Conservation (phyloP, 2,329 filamentous ascomycete genomes). For the Paecilomyces variotii region DNA sequence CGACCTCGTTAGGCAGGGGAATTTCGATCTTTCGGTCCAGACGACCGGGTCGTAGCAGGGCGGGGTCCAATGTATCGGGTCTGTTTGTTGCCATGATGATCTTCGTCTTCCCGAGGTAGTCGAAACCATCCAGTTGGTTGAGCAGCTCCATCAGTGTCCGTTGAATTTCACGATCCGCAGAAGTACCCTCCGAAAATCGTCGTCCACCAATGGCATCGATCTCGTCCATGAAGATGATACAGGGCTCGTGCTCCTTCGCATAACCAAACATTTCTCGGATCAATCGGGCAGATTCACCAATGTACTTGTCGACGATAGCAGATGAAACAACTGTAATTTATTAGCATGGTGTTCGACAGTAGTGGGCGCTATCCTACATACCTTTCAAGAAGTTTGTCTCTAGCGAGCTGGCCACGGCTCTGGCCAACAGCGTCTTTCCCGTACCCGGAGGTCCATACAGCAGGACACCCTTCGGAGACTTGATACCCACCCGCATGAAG, state of each 20-base stretch:
- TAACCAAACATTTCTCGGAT: slow-evolving; percentile 99
- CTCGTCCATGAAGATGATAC: slow-evolving; percentile 99
- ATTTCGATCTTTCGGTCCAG: slow-evolving; percentile 94
- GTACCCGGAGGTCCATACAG: slow-evolving; percentile 95
- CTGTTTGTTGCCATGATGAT: slow-evolving; percentile 99
- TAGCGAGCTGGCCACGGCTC: slow-evolving; percentile 89
- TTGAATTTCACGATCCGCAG: slow-evolving; percentile 95
- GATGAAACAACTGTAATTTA: slow-evolving; percentile 74
- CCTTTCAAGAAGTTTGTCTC: slow-evolving; percentile 99
- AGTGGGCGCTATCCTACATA: slow-evolving; percentile 32
- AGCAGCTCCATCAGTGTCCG: slow-evolving; percentile 97
- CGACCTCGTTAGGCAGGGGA: slow-evolving; percentile 91
- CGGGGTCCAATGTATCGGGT: slow-evolving; percentile 90
- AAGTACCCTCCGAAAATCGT: slow-evolving; percentile 94
- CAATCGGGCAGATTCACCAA: slow-evolving; percentile 91
- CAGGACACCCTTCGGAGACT: slow-evolving; percentile 94
- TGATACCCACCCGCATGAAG: slow-evolving; percentile 94
- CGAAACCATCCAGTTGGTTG: slow-evolving; percentile 97
- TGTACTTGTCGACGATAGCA: slow-evolving; percentile 99
- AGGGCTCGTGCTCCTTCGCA: slow-evolving; percentile 97
- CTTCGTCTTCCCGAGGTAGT: slow-evolving; percentile 98
- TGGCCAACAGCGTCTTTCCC: slow-evolving; percentile 87
- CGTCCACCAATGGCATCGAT: slow-evolving; percentile 97
- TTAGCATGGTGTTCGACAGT: slow-evolving; percentile 5
- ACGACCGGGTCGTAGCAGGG: slow-evolving; percentile 70